Percentiles rank a stretch among this genome's conserved stretches.
Conservation (phyloP, 169 alveolate species). For the Cryptosporidium felis region DNA sequence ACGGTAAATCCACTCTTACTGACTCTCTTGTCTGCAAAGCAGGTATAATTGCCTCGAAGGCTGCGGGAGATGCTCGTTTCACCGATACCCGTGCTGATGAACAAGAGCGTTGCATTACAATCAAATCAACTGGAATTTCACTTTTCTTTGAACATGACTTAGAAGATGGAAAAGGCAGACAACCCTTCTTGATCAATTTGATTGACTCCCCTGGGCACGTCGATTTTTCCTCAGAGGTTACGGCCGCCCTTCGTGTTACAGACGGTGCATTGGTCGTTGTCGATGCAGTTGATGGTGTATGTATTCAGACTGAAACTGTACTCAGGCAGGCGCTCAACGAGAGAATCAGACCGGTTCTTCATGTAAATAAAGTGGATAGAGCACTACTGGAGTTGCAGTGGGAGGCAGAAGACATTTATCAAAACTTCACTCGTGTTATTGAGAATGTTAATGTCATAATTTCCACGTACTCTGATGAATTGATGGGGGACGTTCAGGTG, state of each 20-base stretch:
- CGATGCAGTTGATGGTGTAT: conserved; percentile 98
- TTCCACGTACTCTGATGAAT: conserved; percentile 94
- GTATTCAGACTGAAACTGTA: conserved; percentile 99
- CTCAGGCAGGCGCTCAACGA: conserved; percentile 98
- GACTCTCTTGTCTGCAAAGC: conserved; percentile 98
- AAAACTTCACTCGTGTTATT: conserved; percentile 93
- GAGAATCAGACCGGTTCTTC: conserved; percentile 97
- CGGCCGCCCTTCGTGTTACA: conserved; percentile 99
- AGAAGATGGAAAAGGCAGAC: conserved; percentile 87
- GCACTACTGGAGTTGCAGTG: conserved; percentile 95
- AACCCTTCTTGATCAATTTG: conserved; percentile 95
- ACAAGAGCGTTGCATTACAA: conserved; percentile 99
- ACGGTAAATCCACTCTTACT: conserved; percentile 99
- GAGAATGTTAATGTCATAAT: conserved; percentile 98
- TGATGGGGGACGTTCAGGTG: conserved; percentile 95
- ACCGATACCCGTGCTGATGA: conserved; percentile 99
- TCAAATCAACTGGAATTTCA: conserved; percentile 99
- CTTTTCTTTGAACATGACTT: conserved; percentile 96
- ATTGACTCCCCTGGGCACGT: conserved; percentile 99
- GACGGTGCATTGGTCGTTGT: conserved; percentile 99
- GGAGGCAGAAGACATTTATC: conserved; percentile 98
- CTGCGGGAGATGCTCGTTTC: conserved; percentile 99
- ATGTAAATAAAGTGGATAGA: conserved; percentile 98
- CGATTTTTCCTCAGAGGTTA: conserved; percentile 99
- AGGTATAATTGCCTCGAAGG: conserved; percentile 97